Percentiles rank a stretch among this genome's conserved stretches.
Conservation (phyloP, 805 yeast species). For the Myxozyma udenii region DNA sequence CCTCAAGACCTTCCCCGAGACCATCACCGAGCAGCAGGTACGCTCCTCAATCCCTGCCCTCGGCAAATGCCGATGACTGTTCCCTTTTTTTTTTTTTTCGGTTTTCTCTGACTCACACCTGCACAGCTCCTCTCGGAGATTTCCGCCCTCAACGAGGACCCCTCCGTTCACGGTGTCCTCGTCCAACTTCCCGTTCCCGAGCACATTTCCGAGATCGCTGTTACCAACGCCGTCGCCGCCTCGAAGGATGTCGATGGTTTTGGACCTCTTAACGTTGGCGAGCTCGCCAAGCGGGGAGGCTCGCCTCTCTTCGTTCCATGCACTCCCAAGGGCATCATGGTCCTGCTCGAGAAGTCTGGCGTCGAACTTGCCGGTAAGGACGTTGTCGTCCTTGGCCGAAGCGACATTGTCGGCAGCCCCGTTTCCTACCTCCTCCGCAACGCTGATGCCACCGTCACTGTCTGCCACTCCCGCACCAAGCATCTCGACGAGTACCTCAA, state of each 20-base stretch:
- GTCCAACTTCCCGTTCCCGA: constrained; percentile 88
- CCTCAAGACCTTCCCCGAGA: constrained; percentile 61
- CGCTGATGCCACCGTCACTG: constrained; percentile 79
- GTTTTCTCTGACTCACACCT: background rate
- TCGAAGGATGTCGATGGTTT: constrained; percentile 95
- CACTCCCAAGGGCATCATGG: constrained; percentile 92
- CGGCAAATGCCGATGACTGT: too few species aligned
- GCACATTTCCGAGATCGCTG: constrained; percentile 69
- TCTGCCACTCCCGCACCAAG: constrained; percentile 71
- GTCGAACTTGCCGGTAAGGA: constrained; percentile 69
- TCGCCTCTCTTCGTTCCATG: constrained; percentile 82
- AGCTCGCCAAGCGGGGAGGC: constrained; percentile 82
- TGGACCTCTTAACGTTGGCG: constrained; percentile 84
- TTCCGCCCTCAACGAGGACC: constrained; percentile 65
- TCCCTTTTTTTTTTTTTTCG: too few species aligned
- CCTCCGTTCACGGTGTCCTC: constrained; percentile 76
- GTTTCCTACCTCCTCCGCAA: constrained; percentile 78
- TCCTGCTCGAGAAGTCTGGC: constrained; percentile 66
- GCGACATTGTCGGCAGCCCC: constrained; percentile 95
- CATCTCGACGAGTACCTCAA: constrained; percentile 57
- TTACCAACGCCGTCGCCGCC: constrained; percentile 78
- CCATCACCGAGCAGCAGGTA: constrained; percentile 57
- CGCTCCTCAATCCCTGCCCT: background rate
- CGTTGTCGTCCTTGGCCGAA: constrained; percentile 91
- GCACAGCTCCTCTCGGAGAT: constrained; percentile 51